Percentiles rank a stretch among this genome's conserved stretches.
These are phyloP conservation scores for Plectosphaerella plurivora DNA, from an alignment of 2,329 filamentous ascomycete genomes.

Conservation along the genomic window DNA sequence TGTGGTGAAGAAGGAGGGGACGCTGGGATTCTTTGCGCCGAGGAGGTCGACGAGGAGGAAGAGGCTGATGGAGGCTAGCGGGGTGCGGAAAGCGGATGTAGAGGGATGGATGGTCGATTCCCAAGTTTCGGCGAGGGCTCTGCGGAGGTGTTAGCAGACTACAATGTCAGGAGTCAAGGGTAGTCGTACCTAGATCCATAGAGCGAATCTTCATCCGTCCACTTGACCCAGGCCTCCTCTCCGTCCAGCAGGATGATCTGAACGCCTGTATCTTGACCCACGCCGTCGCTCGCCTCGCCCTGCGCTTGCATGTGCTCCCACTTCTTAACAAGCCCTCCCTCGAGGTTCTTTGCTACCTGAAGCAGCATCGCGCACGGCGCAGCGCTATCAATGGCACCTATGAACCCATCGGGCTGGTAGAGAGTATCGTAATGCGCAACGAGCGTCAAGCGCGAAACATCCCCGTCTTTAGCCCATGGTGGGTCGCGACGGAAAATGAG, in stretches of 20 bases:
- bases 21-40: conserved; percentile 60
- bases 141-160: conserved; percentile 11
- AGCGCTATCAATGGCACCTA: conserved; percentile 90
- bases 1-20: conserved; percentile 83
- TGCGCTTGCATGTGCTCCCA: conserved; percentile 69
- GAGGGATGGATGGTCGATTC: conserved; percentile 64
- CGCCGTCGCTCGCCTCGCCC: conserved; percentile 43
- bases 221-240: conserved; percentile 83
- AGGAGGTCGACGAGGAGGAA: conserved; percentile 92
- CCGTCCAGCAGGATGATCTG: conserved; percentile 90
- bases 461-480: conserved; percentile 69
- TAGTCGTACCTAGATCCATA: conserved; percentile 72
- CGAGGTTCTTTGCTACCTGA: conserved; percentile 77
- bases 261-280: conserved; percentile 76
- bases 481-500: conserved; percentile 84
- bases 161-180: not conserved
- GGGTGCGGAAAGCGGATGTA: conserved; percentile 69
- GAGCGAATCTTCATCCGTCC: conserved; percentile 77
- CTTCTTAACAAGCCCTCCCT: conserved; percentile 73
- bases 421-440: conserved; percentile 95
- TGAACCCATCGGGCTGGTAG: conserved; percentile 74
- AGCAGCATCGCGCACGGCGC: conserved; percentile 92
- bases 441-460: conserved; percentile 76
- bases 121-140: conserved; percentile 77
- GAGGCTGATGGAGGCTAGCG: conserved; percentile 74